phyloP scores from a whole-genome alignment of 805 yeast species.

The Schwanniomyces yamadae region DNA sequence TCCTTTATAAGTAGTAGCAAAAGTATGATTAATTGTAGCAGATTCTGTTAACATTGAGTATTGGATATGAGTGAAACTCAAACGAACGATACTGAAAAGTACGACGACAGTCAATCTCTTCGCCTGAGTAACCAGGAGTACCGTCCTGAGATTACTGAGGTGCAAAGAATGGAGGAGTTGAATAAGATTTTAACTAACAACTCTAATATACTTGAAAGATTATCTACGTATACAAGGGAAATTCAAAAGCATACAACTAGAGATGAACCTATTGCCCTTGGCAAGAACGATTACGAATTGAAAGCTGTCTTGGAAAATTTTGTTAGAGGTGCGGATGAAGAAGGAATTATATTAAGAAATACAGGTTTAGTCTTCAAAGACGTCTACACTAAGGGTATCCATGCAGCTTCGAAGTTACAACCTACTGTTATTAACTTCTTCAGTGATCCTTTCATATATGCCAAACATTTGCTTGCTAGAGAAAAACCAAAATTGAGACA shows the following conservation, averaged over 20 bases:
- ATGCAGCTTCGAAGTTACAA: conserved; percentile 44
- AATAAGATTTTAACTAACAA: not conserved
- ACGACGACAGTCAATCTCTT: not conserved
- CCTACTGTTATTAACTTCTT: conserved; percentile 46
- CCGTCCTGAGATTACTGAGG: not conserved
- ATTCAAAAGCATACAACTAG: conserved; percentile 20
- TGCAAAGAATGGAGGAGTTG: not conserved
- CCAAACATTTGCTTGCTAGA: not conserved
- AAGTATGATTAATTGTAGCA: too few relatives aligned
- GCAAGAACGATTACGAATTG: conserved; percentile 42
- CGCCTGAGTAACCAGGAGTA: not conserved
- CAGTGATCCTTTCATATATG: conserved; percentile 14
- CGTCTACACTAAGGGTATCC: conserved; percentile 44
- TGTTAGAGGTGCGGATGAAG: conserved; percentile 40
- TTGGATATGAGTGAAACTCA: not conserved
- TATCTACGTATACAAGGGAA: conserved; percentile 19
- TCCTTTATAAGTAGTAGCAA: too few relatives aligned
- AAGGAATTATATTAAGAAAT: conserved; percentile 45
- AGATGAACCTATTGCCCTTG: conserved; percentile 17
- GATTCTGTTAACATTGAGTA: too few relatives aligned
- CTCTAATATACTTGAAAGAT: conserved; percentile 8
- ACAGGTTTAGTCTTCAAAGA: conserved; percentile 44
- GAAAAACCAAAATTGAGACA: conserved; percentile 1
- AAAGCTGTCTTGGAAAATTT: conserved; percentile 32
- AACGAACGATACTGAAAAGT: not conserved